Conservation (phyloP, 192 early-diverging fungal genomes). For the Coemansia sp. region DNA sequence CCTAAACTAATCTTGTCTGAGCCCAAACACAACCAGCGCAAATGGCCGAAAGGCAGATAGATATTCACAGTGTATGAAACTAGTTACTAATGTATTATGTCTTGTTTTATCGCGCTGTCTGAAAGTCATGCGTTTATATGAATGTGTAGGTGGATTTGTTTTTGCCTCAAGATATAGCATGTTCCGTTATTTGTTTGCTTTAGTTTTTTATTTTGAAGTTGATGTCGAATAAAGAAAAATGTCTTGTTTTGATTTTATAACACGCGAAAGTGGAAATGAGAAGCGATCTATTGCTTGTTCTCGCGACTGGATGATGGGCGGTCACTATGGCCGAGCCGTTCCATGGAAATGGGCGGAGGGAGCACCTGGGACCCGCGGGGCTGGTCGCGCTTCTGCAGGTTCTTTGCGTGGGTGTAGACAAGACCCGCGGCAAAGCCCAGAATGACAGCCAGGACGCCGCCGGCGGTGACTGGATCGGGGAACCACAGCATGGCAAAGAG, state of each 20-base stretch:
- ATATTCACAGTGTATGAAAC: not conserved
- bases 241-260: too few relatives aligned
- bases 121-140: not conserved
- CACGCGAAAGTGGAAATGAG: not conserved
- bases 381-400: constrained; percentile 58
- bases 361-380: constrained; percentile 50
- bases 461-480: constrained; percentile 80
- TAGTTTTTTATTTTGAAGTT: too few relatives aligned
- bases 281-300: constrained; percentile 24
- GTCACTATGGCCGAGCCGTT: constrained; percentile 25
- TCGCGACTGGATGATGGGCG: constrained; percentile 3
- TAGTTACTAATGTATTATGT: not conserved
- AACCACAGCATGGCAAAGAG: constrained; percentile 95
- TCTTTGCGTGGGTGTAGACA: constrained; percentile 75
- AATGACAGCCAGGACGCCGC: constrained; percentile 81
- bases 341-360: constrained; percentile 53
- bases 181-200: too few relatives aligned
- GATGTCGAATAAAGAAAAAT: too few relatives aligned
- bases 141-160: too few relatives aligned
- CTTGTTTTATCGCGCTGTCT: not conserved
- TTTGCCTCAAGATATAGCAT: too few relatives aligned
- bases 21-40: constrained; percentile 2
- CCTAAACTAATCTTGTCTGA: constrained; percentile 38
- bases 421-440: constrained; percentile 81
- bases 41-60: too few relatives aligned